Evolutionary conservation across 2,329 filamentous ascomycete species (phyloP).

Genomic region (Tolypocladium tundrense): DNA sequence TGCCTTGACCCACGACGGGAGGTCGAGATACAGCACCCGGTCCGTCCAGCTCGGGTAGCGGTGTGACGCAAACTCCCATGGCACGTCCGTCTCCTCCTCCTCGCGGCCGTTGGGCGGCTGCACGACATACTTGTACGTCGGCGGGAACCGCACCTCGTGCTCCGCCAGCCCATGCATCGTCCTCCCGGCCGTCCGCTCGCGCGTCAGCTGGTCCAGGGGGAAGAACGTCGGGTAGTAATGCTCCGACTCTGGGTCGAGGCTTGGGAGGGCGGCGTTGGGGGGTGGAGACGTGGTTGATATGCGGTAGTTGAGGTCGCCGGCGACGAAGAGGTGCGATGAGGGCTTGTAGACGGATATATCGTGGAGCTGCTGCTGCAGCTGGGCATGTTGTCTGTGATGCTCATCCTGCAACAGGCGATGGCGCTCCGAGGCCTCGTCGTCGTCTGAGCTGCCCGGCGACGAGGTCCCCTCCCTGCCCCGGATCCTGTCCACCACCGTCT

Average conservation of each 20-base stretch:
- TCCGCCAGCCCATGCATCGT: constrained; percentile 74
- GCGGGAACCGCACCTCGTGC: constrained; percentile 66
- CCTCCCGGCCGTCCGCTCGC: constrained; percentile 56
- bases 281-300: constrained; percentile 59
- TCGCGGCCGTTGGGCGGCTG: constrained; percentile 16
- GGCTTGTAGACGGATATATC: constrained; percentile 63
- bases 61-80: constrained; percentile 68
- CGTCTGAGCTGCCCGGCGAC: constrained; percentile 6
- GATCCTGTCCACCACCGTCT: constrained; percentile 22
- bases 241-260: constrained; percentile 40
- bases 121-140: constrained; percentile 82
- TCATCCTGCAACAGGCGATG: constrained; percentile 23
- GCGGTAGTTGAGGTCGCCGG: constrained; percentile 92
- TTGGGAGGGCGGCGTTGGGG: constrained; percentile 53
- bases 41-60: constrained; percentile 93
- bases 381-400: constrained; percentile 21
- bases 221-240: constrained; percentile 60
- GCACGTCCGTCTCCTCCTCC: constrained; percentile 26
- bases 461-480: constrained; percentile 3
- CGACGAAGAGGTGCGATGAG: constrained; percentile 69
- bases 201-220: constrained; percentile 65
- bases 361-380: constrained; percentile 36
- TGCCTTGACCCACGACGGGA: constrained; percentile 39
- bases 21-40: constrained; percentile 68
- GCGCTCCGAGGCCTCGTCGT: constrained; percentile 15